A percentile compares a stretch with the other conserved stretches of the same genome.
Conservation (phyloP, 2,329 filamentous ascomycete species). For the Penicillium sp. region DNA sequence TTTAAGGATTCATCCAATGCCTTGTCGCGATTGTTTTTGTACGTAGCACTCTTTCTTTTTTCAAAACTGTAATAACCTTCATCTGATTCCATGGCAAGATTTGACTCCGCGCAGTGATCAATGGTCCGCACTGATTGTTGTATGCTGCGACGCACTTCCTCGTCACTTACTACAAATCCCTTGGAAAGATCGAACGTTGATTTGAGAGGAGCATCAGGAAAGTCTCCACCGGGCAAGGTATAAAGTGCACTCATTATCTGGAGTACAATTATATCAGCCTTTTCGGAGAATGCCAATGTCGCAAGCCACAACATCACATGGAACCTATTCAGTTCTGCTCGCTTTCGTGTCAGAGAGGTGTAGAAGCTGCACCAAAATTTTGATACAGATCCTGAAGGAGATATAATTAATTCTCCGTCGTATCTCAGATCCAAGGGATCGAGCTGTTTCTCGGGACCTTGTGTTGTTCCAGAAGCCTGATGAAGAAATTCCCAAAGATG, state of each 20-base stretch:
- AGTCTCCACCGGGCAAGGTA: not conserved
- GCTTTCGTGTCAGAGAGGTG: not conserved
- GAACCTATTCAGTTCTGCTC: not conserved
- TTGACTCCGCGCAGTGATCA: not conserved
- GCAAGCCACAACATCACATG: not conserved
- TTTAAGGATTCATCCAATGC: not conserved
- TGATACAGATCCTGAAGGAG: conserved; percentile 15
- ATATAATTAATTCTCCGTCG: conserved; percentile 16
- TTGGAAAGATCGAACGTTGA: conserved; percentile 7
- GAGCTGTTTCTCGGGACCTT: conserved; percentile 5
- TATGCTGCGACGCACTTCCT: not conserved
- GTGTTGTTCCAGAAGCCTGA: not conserved
- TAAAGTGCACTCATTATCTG: not conserved
- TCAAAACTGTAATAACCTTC: not conserved
- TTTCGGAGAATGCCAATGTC: not conserved
- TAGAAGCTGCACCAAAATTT: conserved; percentile 21
- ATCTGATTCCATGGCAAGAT: not conserved
- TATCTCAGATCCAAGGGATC: conserved; percentile 10
- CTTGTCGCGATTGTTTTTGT: not conserved
- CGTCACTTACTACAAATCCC: not conserved
- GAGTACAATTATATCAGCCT: not conserved
- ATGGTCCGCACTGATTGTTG: not conserved
- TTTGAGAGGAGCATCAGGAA: not conserved
- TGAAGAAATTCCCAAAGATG: not conserved
- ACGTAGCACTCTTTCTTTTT: not conserved